Evolutionary conservation across 768 basidiomycete species (phyloP).

Genomic region (Heimioporus sp.): DNA sequence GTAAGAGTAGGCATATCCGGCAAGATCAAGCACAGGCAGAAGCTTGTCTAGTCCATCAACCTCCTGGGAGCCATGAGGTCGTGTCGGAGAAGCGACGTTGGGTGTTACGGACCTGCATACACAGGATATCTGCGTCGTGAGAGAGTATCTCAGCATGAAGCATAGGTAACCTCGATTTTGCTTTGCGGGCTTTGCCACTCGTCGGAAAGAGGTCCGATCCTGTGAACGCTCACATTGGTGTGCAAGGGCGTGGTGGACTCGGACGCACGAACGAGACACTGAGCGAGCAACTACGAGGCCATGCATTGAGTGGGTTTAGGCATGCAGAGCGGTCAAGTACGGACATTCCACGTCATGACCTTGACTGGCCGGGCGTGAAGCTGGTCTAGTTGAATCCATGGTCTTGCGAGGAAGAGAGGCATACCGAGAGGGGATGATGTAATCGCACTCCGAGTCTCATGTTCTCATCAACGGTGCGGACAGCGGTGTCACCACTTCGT

Average conservation of each 20-base stretch:
- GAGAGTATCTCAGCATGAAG: slow-evolving; percentile 70
- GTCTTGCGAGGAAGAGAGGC: slow-evolving; percentile 20
- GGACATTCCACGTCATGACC: slow-evolving; percentile 82
- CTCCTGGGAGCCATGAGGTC: slow-evolving; percentile 52
- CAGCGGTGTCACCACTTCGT: slow-evolving; percentile 14
- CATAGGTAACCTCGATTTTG: slow-evolving; percentile 70
- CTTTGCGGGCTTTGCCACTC: slow-evolving; percentile 78
- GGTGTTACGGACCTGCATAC: slow-evolving; percentile 66
- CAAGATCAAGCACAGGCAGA: slow-evolving; percentile 59
- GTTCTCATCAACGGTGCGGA: slow-evolving; percentile 24
- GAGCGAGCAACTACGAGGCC: slow-evolving; percentile 62
- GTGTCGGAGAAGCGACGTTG: not conserved
- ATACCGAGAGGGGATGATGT: slow-evolving; percentile 10
- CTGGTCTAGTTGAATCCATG: slow-evolving; percentile 35
- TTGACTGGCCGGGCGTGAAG: slow-evolving; percentile 33
- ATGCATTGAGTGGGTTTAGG: slow-evolving; percentile 1
- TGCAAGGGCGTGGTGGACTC: not conserved
- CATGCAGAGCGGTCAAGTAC: slow-evolving; percentile 30
- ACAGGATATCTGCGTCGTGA: slow-evolving; percentile 76
- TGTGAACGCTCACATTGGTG: slow-evolving; percentile 24
- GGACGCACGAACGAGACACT: slow-evolving; percentile 73
- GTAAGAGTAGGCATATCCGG: slow-evolving; percentile 64
- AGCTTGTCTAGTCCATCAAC: slow-evolving; percentile 80
- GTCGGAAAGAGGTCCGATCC: slow-evolving; percentile 81
- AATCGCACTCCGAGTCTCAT: slow-evolving; percentile 12